Base-by-base conservation (phyloP, 208 protist species). In the Jaenimonas drosophilae region DNA sequence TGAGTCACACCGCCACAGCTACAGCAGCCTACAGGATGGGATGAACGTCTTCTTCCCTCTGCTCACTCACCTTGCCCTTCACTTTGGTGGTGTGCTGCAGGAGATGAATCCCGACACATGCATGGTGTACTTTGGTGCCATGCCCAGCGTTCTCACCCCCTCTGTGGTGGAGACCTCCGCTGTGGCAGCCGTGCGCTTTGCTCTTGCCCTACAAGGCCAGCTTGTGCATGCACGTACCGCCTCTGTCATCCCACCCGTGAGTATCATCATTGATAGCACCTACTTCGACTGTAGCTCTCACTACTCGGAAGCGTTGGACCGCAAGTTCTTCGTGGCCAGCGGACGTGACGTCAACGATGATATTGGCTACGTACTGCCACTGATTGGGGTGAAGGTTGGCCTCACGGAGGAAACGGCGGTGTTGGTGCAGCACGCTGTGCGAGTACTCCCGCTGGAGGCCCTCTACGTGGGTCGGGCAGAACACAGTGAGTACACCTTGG, bases 361-460 rank as follows among this genome's bases (percentile, higher is more conserved):
- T 14, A 5, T 47, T 4, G 5, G 27, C 25, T 12, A 9, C 41
- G 25, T 0, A 20, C 7, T 0, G 21, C 12, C n/a, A n/a, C n/a
- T n/a, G 20, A 43, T 46, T 25, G 42, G 33, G 2, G 42, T 24
- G n/a, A 12, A 7, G 2, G n/a, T 49, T 31, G 12, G 34, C 11
- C 38, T 61, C 16, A 50, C 54, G 26, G 46, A 44, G 19, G 40
- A 34, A 42, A 62, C 54, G 24, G 30, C 33, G 37, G 38, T 38
- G 34, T 34, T 51, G 19, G 47, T 68, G 54, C 12, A 25, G 3
- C 16, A 27, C 23, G 19, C 24, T 12, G n/a, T 54, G 24, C 54
- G 60, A 21, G 42, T 54, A 16, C 19, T 68, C 9, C 60, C 60
- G 30, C 47, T 61, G 16, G 30, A 45, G 47, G 38, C 31, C 27